Evolutionary conservation across 768 basidiomycete species (phyloP), one percentile per base, ranked within the genome.

Genomic region (Tricholoma bakamatsutake): DNA sequence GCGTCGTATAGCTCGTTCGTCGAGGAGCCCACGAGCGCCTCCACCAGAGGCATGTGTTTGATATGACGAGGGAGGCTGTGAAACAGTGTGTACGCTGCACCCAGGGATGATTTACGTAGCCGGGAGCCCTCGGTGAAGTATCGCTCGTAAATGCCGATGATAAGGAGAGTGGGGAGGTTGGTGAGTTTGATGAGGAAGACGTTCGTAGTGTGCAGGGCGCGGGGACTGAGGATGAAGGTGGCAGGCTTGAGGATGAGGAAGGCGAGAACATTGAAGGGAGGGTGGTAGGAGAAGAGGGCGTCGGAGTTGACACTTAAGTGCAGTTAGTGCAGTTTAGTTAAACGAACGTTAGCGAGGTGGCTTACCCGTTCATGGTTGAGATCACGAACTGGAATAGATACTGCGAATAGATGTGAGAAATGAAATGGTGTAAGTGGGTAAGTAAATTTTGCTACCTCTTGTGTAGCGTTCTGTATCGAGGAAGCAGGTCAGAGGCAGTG

Each of bases 261-360:
- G 1, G 94, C 94, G 17, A 90, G 72, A 17, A 92, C 73, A 63
- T 91, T 93, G 79, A 93, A 92, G 1, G 93, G 93, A 1, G 90
- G 91, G 61, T 93, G 90, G 63, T 97, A 96, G 47, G 88, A 92
- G 73, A 95, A 92, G 15, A 97, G 75, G 1, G 90, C 90, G 66
- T 95, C 92, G 2, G 87, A 85, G 66, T 93, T 93, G 65, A 93
- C 88, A 21, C 92, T 90, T 18, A 52, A n/a, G 5, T 12, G 11
- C 60, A 60, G 42, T 47, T 59, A 18, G 28, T 57, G 35, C 52
- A 52, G 21, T 33, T 4, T 21, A 4, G 40, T 11, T 12, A 34
- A 37, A 13, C n/a, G n/a, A n/a, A n/a, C n/a, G 17, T 7, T 45
- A n/a, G 28, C 24, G 5, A 15, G 27, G 46, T 21, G 21, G 59